Evolutionary conservation across 371 early-diverging fungal species (phyloP).

Genomic region (Mucor racemosus): DNA sequence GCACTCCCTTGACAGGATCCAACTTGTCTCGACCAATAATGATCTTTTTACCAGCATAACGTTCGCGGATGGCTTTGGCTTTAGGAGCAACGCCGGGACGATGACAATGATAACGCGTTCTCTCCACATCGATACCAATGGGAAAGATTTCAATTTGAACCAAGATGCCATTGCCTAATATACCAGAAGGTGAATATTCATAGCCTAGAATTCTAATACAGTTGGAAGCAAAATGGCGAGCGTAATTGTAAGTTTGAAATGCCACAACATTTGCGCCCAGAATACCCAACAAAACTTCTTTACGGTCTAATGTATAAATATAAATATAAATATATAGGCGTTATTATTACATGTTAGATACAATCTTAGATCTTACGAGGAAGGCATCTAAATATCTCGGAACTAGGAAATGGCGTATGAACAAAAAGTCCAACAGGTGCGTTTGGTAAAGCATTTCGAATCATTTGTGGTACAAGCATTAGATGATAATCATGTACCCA

Average conservation of each 20-base stretch:
- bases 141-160: constrained; percentile 97
- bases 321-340: too few species aligned
- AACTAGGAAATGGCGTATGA: constrained; percentile 98
- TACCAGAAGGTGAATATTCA: constrained; percentile 85
- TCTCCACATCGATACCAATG: constrained; percentile 92
- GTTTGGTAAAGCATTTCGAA: constrained; percentile 68
- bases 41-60: constrained; percentile 93
- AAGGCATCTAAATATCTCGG: constrained; percentile 86
- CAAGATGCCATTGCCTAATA: constrained; percentile 70
- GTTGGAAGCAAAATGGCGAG: constrained; percentile 92
- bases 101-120: constrained; percentile 46
- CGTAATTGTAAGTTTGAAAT: constrained; percentile 97
- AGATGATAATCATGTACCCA: constrained; percentile 99
- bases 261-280: constrained; percentile 91
- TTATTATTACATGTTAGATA: too few species aligned
- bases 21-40: constrained; percentile 98
- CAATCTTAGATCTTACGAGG: constrained; percentile 57
- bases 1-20: constrained; percentile 98
- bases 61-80: constrained; percentile 77
- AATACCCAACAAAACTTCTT: constrained; percentile 91
- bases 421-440: constrained; percentile 98
- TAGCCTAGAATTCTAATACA: constrained; percentile 90
- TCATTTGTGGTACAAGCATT: constrained; percentile 93
- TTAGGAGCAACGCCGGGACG: constrained; percentile 68
- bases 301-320: constrained; percentile 63